Conservation (phyloP, 2,329 filamentous ascomycete genomes). For the Penicillium polonicum region DNA sequence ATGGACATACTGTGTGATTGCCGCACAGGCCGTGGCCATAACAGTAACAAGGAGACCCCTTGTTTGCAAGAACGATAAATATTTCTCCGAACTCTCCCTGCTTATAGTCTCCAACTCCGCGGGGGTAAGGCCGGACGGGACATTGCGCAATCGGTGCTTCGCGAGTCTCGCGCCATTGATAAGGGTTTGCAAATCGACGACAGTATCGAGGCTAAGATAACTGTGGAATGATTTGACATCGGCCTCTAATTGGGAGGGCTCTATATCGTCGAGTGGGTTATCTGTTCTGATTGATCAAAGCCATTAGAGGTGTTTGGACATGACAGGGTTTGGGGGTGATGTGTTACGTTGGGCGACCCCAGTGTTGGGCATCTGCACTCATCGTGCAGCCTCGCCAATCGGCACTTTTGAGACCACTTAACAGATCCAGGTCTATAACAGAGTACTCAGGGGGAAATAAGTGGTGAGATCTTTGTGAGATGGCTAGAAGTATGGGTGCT, state of each 20-base stretch:
- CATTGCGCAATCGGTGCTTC: neutral
- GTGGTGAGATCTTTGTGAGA: neutral
- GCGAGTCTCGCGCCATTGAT: neutral
- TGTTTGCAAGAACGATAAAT: neutral
- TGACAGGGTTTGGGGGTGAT: neutral
- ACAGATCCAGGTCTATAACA: neutral
- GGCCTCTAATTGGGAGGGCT: neutral
- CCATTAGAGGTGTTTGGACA: neutral
- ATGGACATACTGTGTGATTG: conserved; percentile 25
- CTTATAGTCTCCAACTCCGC: neutral
- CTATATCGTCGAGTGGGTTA: neutral
- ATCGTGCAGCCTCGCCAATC: neutral
- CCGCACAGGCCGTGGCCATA: conserved; percentile 25
- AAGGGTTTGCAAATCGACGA: neutral
- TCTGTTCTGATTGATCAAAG: neutral
- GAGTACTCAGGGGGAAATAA: neutral
- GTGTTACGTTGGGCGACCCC: neutral
- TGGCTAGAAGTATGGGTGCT: neutral
- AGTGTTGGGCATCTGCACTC: neutral
- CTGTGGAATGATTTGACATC: neutral
- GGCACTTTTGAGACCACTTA: neutral
- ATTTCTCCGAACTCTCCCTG: neutral
- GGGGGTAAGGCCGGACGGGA: neutral
- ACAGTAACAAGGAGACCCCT: conserved; percentile 16
- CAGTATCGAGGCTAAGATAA: neutral